Base-by-base conservation (phyloP, 75 land plant species). In the Selaginella tamariscina region DNA sequence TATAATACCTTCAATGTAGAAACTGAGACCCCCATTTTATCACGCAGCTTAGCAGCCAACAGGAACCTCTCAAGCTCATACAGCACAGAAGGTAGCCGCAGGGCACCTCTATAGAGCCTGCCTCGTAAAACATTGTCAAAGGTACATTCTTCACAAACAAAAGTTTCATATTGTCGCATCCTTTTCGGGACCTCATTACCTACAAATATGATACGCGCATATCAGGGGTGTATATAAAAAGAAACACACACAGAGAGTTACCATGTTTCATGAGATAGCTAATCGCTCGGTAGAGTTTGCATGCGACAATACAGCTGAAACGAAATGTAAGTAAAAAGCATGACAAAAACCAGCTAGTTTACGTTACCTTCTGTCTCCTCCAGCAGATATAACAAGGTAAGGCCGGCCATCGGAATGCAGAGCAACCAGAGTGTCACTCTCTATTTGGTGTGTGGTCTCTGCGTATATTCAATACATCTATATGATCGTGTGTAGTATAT, bases 51-150 rank as follows among this genome's bases (percentile, higher is more conserved):
- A 5, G 74, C 78, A 30, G 78, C 74, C 32, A 76, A 27, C 0
- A 76, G 39, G 30, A 73, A 27, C 75, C 28, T 76, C 60, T 76
- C 78, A 18, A 76, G 70, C 30, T 66, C 59, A 33, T 67, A 39
- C 0, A 76, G 69, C 1, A 76, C 70, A 26, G 78, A 76, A 28
- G 78, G 78, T 29, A 76, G 78, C 39, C 69, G 69, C 39, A 76
- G 64, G 32, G 78, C 78, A 24, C 78, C 78, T 63, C 78, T 56
- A 32, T 66, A 71, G 11, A 76, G 57, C 30, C 39, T 32, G 24
- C 78, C 78, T 57, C 65, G 62, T 56, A 76, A 2, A 24, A 68
- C 73, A 20, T 31, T 44, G 24, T 71, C 62, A 24, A 71, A 66
- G n/a, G 30, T 30, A 68, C 78, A 71, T 23, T 67, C 64, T 64